phyloP scores from a whole-genome alignment of 768 basidiomycete species.

The Clitopilus passeckerianus region DNA sequence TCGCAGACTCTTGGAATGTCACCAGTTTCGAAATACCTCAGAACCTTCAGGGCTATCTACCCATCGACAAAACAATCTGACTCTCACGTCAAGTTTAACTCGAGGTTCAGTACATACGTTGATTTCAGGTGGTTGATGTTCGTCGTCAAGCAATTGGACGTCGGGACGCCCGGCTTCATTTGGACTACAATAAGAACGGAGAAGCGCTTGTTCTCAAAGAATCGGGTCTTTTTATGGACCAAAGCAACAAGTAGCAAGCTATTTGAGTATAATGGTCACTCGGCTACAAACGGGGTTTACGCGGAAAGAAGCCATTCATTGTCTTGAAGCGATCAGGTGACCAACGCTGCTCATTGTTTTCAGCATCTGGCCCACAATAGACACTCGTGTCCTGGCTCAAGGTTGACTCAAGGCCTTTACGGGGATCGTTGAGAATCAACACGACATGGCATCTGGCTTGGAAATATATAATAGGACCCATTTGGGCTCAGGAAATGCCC shows the following conservation, averaged over 20 bases:
- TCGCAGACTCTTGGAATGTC: background rate
- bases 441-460: background rate
- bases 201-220: background rate
- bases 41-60: background rate
- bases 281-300: too few species aligned
- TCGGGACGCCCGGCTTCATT: background rate
- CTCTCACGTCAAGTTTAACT: too few species aligned
- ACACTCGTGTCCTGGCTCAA: background rate
- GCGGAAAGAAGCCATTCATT: background rate
- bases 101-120: too few species aligned
- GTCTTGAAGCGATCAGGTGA: background rate
- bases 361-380: background rate
- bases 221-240: background rate
- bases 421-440: too few species aligned
- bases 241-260: background rate
- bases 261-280: too few species aligned
- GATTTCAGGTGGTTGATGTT: too few species aligned
- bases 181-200: background rate
- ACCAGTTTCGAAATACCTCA: background rate
- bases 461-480: background rate
- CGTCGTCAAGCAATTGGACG: too few species aligned
- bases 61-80: background rate
- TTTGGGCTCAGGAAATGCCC: background rate
- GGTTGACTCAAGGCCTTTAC: background rate
- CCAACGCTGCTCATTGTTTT: background rate